phyloP scores from a whole-genome alignment of 1,284 basidiomycete species.

The Gomphus bonarii region DNA sequence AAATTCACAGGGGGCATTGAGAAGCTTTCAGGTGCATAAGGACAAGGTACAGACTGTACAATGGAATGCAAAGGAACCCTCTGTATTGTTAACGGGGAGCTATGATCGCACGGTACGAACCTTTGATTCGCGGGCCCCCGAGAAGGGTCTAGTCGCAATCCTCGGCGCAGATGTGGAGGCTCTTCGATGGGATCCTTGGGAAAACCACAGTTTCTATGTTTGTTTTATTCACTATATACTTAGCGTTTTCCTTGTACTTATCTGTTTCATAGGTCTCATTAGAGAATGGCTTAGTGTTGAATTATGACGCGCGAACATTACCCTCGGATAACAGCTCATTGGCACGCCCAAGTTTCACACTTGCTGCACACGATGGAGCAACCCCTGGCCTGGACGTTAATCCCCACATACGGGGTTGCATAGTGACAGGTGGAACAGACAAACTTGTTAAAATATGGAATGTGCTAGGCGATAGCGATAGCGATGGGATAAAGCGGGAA shows the following conservation, averaged over 20 bases:
- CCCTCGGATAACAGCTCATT: constrained; percentile 51
- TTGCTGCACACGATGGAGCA: constrained; percentile 92
- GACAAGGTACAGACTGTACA: constrained; percentile 98
- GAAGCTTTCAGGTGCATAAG: constrained; percentile 83
- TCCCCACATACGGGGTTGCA: constrained; percentile 82
- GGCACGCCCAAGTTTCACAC: constrained; percentile 73
- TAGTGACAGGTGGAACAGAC: constrained; percentile 91
- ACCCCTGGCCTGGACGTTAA: constrained; percentile 89
- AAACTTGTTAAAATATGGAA: constrained; percentile 96
- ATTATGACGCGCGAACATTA: constrained; percentile 84
- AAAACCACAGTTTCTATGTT: constrained; percentile 80
- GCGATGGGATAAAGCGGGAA: constrained; percentile 51
- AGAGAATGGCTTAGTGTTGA: constrained; percentile 86
- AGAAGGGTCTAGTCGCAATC: constrained; percentile 65
- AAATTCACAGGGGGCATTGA: constrained; percentile 50
- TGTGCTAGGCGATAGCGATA: constrained; percentile 50
- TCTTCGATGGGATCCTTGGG: constrained; percentile 94
- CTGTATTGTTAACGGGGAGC: constrained; percentile 84
- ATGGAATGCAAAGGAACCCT: constrained; percentile 87
- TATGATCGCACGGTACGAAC: constrained; percentile 91
- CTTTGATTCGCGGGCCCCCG: constrained; percentile 85
- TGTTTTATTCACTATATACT: constrained; percentile 21
- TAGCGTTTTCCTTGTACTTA: constrained; percentile 9
- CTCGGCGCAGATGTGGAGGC: constrained; percentile 91
- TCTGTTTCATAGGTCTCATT: constrained; percentile 59